Conservation (phyloP, 805 yeast genomes). For the Hanseniaspora guilliermondii region DNA sequence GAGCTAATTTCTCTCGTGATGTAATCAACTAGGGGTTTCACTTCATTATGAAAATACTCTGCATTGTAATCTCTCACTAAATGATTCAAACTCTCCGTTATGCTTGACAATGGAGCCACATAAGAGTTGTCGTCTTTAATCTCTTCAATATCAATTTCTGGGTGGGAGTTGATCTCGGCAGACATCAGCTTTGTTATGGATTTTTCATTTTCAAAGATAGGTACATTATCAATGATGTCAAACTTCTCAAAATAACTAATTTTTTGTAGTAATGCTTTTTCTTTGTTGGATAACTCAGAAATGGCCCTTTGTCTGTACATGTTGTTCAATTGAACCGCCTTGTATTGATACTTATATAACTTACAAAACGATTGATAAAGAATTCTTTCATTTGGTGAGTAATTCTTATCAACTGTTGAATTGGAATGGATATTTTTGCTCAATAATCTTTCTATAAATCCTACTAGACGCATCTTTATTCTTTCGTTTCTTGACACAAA, state of each 20-base stretch:
- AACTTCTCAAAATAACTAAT: conserved; percentile 2
- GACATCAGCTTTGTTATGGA: background rate
- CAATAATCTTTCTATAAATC: background rate
- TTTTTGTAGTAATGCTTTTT: background rate
- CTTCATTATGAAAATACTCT: conserved; percentile 34
- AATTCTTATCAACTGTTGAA: background rate
- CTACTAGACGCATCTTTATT: background rate
- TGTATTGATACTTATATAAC: conserved; percentile 3
- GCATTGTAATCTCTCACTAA: conserved; percentile 65
- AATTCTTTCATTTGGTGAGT: background rate
- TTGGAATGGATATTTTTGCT: background rate
- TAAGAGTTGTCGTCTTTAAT: background rate
- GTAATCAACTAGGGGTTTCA: conserved; percentile 43
- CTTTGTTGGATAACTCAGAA: background rate
- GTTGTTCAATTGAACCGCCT: conserved; percentile 2
- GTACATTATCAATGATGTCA: background rate
- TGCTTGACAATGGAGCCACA: conserved; percentile 29
- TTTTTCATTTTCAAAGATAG: background rate
- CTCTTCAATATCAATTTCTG: background rate
- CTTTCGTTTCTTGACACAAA: background rate
- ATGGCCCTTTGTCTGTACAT: conserved; percentile 5
- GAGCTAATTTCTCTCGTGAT: conserved; percentile 23
- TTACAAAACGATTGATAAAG: background rate
- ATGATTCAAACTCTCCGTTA: conserved; percentile 63
- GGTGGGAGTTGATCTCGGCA: background rate